Percentiles rank a stretch among this genome's conserved stretches.
Conservation (phyloP, 768 basidiomycete genomes). For the Psilocybe sp. region DNA sequence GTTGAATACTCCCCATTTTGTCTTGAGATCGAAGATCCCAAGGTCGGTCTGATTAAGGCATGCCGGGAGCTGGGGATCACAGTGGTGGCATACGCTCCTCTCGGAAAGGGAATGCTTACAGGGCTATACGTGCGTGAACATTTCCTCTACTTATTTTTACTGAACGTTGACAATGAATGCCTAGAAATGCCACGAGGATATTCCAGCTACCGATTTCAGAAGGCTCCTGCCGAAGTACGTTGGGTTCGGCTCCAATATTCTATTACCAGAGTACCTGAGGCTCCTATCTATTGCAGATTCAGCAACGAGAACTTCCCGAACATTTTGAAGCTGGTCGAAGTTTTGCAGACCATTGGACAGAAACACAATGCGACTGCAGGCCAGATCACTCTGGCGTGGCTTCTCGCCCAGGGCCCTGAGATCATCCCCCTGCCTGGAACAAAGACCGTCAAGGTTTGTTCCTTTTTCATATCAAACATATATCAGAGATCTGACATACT, state of each 20-base stretch:
- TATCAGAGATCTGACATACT: neutral
- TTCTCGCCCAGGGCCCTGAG: conserved; percentile 46
- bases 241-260: neutral
- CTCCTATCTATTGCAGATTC: conserved; percentile 19
- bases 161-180: neutral
- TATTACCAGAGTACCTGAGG: neutral
- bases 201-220: conserved; percentile 39
- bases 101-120: conserved; percentile 48
- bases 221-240: conserved; percentile 28
- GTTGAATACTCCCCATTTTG: conserved; percentile 51
- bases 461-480: too few relatives aligned
- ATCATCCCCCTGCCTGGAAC: conserved; percentile 50
- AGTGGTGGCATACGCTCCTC: conserved; percentile 47
- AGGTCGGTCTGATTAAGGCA: conserved; percentile 37
- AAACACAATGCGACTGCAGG: conserved; percentile 40
- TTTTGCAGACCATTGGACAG: conserved; percentile 32
- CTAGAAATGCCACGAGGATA: conserved; percentile 33
- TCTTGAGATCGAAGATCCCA: conserved; percentile 41
- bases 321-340: conserved; percentile 37
- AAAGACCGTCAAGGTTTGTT: conserved; percentile 23
- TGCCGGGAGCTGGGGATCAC: conserved; percentile 46
- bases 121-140: conserved; percentile 35
- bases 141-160: too few relatives aligned
- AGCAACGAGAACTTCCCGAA: conserved; percentile 46
- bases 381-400: conserved; percentile 48